Evolutionary conservation across 495 filamentous ascomycete species (phyloP).

Genomic region (Aspergillus kassunensis): DNA sequence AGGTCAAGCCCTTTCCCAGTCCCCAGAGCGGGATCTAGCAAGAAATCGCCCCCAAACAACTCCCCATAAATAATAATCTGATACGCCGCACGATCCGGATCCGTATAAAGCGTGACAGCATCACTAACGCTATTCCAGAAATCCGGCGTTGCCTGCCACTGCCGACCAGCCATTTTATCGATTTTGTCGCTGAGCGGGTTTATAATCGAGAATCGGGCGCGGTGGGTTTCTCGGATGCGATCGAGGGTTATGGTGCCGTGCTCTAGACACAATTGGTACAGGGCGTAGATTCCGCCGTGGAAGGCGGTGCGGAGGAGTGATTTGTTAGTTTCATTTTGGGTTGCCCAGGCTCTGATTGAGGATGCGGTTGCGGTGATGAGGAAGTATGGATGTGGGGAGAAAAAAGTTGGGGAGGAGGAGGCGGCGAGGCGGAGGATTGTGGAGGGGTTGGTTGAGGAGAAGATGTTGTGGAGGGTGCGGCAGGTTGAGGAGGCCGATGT

Average conservation of each 20-base stretch:
- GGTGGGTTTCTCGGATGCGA: constrained; percentile 30
- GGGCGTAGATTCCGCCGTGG: constrained; percentile 22
- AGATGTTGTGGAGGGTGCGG: constrained; percentile 14
- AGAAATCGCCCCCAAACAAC: constrained; percentile 29
- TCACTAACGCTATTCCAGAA: constrained; percentile 35
- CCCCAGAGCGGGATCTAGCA: no score
- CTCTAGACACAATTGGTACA: constrained; percentile 30
- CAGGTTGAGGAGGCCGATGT: constrained; percentile 31
- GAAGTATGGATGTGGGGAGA: constrained; percentile 34
- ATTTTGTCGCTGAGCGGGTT: constrained; percentile 33
- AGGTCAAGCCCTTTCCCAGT: constrained; percentile 6
- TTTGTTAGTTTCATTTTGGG: constrained; percentile 21
- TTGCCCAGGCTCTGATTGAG: constrained; percentile 32
- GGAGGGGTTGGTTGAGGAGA: constrained; percentile 1
- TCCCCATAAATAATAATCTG: constrained; percentile 36
- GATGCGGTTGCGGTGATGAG: constrained; percentile 30
- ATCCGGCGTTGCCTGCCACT: constrained; percentile 25
- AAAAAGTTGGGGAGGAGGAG: constrained; percentile 28
- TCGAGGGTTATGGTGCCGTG: constrained; percentile 30
- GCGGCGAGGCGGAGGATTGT: constrained; percentile 30
- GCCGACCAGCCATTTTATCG: constrained; percentile 28
- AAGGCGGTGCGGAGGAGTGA: constrained; percentile 19
- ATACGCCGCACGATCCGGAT: constrained; percentile 24
- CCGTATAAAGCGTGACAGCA: constrained; percentile 26
- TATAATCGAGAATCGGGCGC: constrained; percentile 27